These are phyloP conservation scores for Colletotrichum trifolii DNA, from an alignment of 2,329 filamentous ascomycete species.

Conservation along the genomic window DNA sequence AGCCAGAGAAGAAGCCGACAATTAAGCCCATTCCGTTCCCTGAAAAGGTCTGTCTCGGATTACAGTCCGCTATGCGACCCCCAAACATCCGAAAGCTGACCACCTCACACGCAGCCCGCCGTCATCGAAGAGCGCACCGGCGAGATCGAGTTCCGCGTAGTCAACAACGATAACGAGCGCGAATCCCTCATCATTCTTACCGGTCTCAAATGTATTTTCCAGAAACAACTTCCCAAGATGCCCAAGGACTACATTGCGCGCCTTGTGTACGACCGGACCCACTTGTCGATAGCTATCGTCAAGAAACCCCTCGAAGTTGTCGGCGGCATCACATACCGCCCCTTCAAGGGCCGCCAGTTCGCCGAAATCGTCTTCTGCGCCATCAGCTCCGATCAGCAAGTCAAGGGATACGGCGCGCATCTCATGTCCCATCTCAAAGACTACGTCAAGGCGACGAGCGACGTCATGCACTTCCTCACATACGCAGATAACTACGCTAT, in stretches of 20 bases:
- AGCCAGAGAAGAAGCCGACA: slow-evolving; percentile 62
- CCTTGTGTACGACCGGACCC: slow-evolving; percentile 95
- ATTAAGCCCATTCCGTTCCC: slow-evolving; percentile 84
- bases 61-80: not conserved
- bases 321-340: slow-evolving; percentile 95
- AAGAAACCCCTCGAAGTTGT: slow-evolving; percentile 97
- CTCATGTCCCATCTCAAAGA: slow-evolving; percentile 98
- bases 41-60: slow-evolving; percentile 74
- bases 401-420: slow-evolving; percentile 98
- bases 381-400: slow-evolving; percentile 96
- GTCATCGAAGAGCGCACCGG: slow-evolving; percentile 93
- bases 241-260: slow-evolving; percentile 99
- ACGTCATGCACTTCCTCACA: slow-evolving; percentile 98
- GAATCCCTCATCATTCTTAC: slow-evolving; percentile 95
- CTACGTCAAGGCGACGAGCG: slow-evolving; percentile 95
- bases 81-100: slow-evolving; percentile 11
- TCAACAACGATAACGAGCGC: slow-evolving; percentile 92
- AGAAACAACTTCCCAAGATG: slow-evolving; percentile 99
- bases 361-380: slow-evolving; percentile 99
- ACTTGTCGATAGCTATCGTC: slow-evolving; percentile 95
- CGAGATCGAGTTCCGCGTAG: slow-evolving; percentile 96
- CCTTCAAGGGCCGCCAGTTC: slow-evolving; percentile 91
- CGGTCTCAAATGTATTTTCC: slow-evolving; percentile 96
- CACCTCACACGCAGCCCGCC: slow-evolving; percentile 69
- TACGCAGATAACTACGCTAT: slow-evolving; percentile 99